These are phyloP conservation scores for Pezizomycotina sp. DNA, from an alignment of 2,329 filamentous ascomycete species.

Conservation along the genomic window DNA sequence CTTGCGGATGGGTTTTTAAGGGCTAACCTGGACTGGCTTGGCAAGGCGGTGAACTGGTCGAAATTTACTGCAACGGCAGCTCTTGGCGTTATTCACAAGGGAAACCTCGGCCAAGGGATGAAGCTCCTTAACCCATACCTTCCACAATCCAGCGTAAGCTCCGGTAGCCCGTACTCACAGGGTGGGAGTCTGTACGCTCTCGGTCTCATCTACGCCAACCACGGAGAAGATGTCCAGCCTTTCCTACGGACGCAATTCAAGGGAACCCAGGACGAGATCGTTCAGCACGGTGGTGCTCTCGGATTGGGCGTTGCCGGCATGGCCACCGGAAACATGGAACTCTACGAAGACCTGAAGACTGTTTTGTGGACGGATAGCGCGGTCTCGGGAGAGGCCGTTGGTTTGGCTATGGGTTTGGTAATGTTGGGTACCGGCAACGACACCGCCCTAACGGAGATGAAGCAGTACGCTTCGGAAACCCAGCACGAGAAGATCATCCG, in stretches of 20 bases:
- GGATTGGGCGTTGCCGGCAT: slow-evolving; percentile 94
- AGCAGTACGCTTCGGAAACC: slow-evolving; percentile 91
- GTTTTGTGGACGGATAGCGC: slow-evolving; percentile 88
- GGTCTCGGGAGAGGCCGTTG: slow-evolving; percentile 90
- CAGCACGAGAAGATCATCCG: slow-evolving; percentile 98
- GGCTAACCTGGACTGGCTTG: slow-evolving; percentile 92
- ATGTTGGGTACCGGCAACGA: slow-evolving; percentile 97
- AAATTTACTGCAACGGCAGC: slow-evolving; percentile 97
- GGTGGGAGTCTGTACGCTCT: slow-evolving; percentile 91
- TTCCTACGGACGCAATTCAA: slow-evolving; percentile 59
- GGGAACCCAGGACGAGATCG: slow-evolving; percentile 57
- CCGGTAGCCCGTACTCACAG: slow-evolving; percentile 85
- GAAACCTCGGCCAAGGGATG: slow-evolving; percentile 81
- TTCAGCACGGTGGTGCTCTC: slow-evolving; percentile 89
- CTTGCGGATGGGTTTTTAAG: slow-evolving; percentile 98
- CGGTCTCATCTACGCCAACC: slow-evolving; percentile 91
- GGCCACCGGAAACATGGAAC: slow-evolving; percentile 78
- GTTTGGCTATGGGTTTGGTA: slow-evolving; percentile 88
- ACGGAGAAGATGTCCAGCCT: slow-evolving; percentile 74
- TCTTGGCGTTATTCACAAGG: slow-evolving; percentile 87
- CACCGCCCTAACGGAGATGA: slow-evolving; percentile 88
- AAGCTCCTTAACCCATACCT: slow-evolving; percentile 92
- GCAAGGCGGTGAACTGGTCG: slow-evolving; percentile 98
- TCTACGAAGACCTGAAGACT: slow-evolving; percentile 78
- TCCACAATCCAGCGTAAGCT: slow-evolving; percentile 57